These are phyloP conservation scores for Coemansia guatemalensis DNA, from an alignment of 192 early-diverging fungal species.

Conservation along the genomic window DNA sequence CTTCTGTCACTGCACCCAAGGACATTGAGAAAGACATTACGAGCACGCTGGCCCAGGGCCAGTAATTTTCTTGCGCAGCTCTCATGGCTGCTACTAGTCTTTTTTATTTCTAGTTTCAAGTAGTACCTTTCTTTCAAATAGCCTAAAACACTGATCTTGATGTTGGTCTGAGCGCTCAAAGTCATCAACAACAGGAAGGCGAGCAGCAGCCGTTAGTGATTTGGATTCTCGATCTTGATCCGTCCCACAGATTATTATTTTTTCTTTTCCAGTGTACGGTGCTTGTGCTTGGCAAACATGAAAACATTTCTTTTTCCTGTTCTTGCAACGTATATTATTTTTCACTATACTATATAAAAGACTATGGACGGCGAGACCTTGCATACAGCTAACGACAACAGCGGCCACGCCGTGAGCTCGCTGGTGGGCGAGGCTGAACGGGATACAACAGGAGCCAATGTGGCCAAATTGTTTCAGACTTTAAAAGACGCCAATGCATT, in stretches of 20 bases:
- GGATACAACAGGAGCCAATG: neutral
- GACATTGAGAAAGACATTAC: constrained; percentile 61
- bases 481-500: constrained; percentile 17
- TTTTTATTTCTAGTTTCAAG: neutral
- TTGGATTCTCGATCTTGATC: too few relatives aligned
- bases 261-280: too few relatives aligned
- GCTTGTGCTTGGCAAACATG: too few relatives aligned
- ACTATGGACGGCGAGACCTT: neutral
- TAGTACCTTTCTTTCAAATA: neutral
- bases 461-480: constrained; percentile 19
- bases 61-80: neutral
- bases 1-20: constrained; percentile 63
- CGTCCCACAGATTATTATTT: too few relatives aligned
- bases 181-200: too few relatives aligned
- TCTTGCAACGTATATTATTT: too few relatives aligned
- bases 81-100: constrained; percentile 2
- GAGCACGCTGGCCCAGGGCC: constrained; percentile 23
- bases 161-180: too few relatives aligned
- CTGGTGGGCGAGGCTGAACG: neutral
- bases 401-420: neutral
- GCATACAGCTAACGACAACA: constrained; percentile 9
- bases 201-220: too few relatives aligned
- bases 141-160: too few relatives aligned
- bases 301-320: too few relatives aligned
- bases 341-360: too few relatives aligned